phyloP scores from a whole-genome alignment of 202 grass and related monocot genomes.

The Saccharum hybrid region DNA sequence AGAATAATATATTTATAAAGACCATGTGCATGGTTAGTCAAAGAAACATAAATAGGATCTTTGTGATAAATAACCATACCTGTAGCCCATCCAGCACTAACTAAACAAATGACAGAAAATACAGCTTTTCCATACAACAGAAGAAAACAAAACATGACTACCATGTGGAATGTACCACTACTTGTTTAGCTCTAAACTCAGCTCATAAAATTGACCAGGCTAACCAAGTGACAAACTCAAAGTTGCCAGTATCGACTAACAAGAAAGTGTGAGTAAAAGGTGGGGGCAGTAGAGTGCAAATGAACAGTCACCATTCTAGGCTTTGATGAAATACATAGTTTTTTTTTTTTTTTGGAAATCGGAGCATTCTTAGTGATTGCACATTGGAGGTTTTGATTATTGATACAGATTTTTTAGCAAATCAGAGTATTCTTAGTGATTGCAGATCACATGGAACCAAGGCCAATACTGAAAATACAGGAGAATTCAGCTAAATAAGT shows the following conservation, averaged over 20 bases:
- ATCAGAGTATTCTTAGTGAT: neutral
- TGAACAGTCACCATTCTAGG: neutral
- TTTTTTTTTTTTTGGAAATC: neutral
- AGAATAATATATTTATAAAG: neutral
- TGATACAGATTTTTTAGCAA: neutral
- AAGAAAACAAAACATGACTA: neutral
- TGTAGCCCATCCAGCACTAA: neutral
- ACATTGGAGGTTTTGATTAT: neutral
- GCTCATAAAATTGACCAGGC: neutral
- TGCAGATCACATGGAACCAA: neutral
- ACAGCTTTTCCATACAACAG: neutral
- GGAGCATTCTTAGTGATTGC: neutral
- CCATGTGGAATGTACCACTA: neutral
- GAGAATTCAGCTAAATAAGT: neutral
- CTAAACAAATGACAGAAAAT: slow-evolving; percentile 21
- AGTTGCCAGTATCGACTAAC: too few relatives aligned
- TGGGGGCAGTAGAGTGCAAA: neutral
- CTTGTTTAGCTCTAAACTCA: neutral
- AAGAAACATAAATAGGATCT: slow-evolving; percentile 16
- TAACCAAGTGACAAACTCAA: neutral
- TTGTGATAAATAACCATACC: slow-evolving; percentile 11
- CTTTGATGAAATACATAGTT: neutral
- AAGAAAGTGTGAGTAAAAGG: neutral
- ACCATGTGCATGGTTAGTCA: neutral
- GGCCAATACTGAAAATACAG: neutral